Percentiles rank a stretch among this genome's conserved stretches.
Evolutionary conservation across 345 rosid species (phyloP).

Genomic region (Syzygium aqueum): DNA sequence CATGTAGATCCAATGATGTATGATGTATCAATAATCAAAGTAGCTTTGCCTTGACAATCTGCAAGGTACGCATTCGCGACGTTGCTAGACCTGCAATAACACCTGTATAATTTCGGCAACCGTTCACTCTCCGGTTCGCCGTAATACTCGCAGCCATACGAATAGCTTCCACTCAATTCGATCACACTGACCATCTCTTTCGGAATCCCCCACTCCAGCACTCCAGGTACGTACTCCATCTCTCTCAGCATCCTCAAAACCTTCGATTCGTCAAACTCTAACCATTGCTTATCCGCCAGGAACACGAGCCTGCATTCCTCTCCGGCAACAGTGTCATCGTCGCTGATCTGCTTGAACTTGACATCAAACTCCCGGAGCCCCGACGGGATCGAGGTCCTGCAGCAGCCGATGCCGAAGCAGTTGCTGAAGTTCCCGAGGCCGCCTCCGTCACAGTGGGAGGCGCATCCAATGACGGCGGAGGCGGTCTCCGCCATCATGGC

Average conservation of each 20-base stretch:
- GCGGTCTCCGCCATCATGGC: neutral
- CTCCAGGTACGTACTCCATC: neutral
- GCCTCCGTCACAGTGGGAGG: neutral
- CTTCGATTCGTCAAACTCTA: neutral
- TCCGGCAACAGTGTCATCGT: neutral
- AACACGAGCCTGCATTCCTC: conserved; percentile 1
- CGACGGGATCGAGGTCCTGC: neutral
- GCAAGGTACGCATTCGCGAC: neutral
- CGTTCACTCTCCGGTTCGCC: neutral
- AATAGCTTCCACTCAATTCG: neutral
- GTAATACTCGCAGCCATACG: neutral
- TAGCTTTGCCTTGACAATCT: neutral
- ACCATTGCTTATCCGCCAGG: conserved; percentile 1
- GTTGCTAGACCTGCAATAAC: neutral
- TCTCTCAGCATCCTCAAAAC: neutral
- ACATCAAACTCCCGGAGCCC: neutral
- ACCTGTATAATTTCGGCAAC: neutral
- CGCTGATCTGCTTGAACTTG: neutral
- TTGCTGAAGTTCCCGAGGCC: neutral
- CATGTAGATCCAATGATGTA: neutral
- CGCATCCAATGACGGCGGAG: neutral
- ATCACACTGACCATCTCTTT: neutral
- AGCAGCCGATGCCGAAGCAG: neutral
- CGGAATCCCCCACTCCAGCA: conserved; percentile 1
- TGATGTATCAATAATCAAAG: neutral